Evolutionary conservation across 805 yeast species (phyloP).

Genomic region (Ogataea trehaloabstinens): DNA sequence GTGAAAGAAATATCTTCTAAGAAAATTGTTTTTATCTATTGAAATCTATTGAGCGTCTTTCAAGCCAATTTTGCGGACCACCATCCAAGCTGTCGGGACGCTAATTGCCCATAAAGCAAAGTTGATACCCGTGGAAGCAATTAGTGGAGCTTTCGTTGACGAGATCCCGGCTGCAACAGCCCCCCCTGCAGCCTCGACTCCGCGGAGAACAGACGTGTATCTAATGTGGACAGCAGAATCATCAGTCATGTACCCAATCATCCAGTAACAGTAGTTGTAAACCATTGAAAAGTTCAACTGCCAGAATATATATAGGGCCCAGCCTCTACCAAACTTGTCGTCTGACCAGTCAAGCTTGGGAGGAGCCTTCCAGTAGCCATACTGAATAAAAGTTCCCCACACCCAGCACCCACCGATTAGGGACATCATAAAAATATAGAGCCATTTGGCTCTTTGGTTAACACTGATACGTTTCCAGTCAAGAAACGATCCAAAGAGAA

Average conservation of each 20-base stretch:
- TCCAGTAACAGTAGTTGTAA: conserved; percentile 4
- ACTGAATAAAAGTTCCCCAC: conserved; percentile 6
- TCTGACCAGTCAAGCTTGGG: conserved; percentile 8
- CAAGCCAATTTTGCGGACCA: no score
- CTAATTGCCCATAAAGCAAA: no score
- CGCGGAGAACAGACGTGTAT: conserved; percentile 3
- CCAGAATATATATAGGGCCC: conserved; percentile 9
- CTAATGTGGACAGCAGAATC: conserved; percentile 1
- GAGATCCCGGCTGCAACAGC: no score
- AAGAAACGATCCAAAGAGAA: no score
- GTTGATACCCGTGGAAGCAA: no score
- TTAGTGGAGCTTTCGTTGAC: no score
- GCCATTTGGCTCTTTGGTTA: conserved; percentile 6
- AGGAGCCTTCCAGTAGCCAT: conserved; percentile 3
- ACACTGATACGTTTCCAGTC: no score
- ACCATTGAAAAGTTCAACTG: conserved; percentile 3
- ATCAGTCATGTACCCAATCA: conserved; percentile 2
- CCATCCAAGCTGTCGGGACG: no score
- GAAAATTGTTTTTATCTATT: no score
- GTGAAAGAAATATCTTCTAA: no score
- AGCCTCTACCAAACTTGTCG: conserved; percentile 7
- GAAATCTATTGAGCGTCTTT: no score
- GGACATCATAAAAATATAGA: conserved; percentile 7
- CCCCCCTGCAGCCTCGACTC: no score
- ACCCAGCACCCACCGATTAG: conserved; percentile 7